These are phyloP conservation scores for Effrenium voratum DNA, from an alignment of 73 alveolate species.

Conservation along the genomic window DNA sequence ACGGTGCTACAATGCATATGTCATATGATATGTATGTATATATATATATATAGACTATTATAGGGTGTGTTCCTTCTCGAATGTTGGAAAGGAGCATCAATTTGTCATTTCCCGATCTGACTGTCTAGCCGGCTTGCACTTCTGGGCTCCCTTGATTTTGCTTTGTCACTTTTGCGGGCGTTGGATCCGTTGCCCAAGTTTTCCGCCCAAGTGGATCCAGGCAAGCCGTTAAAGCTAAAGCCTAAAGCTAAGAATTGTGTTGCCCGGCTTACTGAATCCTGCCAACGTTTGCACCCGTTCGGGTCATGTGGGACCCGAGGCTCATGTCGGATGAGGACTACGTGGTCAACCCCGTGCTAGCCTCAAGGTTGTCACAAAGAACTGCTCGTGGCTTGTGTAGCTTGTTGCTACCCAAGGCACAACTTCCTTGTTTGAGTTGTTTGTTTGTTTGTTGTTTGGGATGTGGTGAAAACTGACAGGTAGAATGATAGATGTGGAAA, in stretches of 20 bases:
- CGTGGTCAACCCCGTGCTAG: neutral
- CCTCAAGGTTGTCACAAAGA: neutral
- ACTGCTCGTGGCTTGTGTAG: too few relatives aligned
- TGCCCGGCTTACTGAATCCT: neutral
- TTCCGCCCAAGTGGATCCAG: neutral
- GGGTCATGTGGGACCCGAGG: constrained; percentile 4
- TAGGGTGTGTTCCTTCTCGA: neutral
- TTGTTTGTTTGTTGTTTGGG: too few relatives aligned
- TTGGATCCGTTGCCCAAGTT: neutral
- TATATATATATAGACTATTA: too few relatives aligned
- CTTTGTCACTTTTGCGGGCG: neutral
- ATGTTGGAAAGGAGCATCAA: neutral
- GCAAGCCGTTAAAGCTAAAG: neutral
- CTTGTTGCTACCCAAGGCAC: neutral
- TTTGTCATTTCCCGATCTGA: neutral
- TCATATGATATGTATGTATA: too few relatives aligned
- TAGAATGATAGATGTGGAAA: too few relatives aligned
- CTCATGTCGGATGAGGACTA: constrained; percentile 60
- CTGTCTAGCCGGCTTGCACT: neutral
- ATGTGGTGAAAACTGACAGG: too few relatives aligned
- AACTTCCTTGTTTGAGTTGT: neutral
- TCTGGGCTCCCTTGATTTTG: neutral
- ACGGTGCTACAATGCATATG: neutral
- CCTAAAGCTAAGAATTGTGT: neutral
- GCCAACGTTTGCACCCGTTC: neutral